These are phyloP conservation scores for Capsicum rhomboideum DNA, from an alignment of 257 asterid species.

Conservation along the genomic window DNA sequence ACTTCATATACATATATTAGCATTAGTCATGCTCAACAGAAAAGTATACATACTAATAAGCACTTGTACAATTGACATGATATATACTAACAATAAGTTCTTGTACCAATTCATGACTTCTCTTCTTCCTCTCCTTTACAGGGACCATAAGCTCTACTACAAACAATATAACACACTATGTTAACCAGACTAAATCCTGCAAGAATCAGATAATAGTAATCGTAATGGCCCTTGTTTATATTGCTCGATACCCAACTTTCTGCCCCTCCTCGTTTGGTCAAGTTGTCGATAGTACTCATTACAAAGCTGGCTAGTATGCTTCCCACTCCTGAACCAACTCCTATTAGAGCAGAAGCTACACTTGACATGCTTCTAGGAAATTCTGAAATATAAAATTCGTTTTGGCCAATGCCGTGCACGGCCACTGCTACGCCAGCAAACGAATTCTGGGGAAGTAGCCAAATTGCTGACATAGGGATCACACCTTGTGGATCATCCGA, in stretches of 20 bases:
- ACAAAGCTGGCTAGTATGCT: slow-evolving; percentile 45
- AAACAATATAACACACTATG: neutral
- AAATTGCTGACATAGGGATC: slow-evolving; percentile 44
- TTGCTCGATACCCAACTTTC: slow-evolving; percentile 62
- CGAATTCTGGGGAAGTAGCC: slow-evolving; percentile 58
- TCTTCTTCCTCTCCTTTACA: neutral
- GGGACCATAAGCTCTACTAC: neutral
- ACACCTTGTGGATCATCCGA: slow-evolving; percentile 5
- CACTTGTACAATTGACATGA: neutral
- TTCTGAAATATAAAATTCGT: slow-evolving; percentile 56
- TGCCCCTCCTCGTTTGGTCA: slow-evolving; percentile 31
- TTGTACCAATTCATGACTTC: neutral
- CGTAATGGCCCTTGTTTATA: slow-evolving; percentile 58
- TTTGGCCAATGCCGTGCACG: slow-evolving; percentile 40
- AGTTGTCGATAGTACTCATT: slow-evolving; percentile 25
- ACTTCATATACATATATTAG: neutral
- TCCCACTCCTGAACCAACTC: slow-evolving; percentile 33
- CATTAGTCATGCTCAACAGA: too few relatives aligned
- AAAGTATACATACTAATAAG: too few relatives aligned
- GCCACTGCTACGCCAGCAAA: slow-evolving; percentile 61
- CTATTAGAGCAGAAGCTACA: slow-evolving; percentile 37
- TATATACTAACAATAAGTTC: neutral
- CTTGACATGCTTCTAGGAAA: slow-evolving; percentile 71
- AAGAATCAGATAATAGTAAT: slow-evolving; percentile 36
- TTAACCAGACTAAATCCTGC: slow-evolving; percentile 3